Evolutionary conservation across 2,329 filamentous ascomycete species (phyloP).

Genomic region (Fusarium sororula): DNA sequence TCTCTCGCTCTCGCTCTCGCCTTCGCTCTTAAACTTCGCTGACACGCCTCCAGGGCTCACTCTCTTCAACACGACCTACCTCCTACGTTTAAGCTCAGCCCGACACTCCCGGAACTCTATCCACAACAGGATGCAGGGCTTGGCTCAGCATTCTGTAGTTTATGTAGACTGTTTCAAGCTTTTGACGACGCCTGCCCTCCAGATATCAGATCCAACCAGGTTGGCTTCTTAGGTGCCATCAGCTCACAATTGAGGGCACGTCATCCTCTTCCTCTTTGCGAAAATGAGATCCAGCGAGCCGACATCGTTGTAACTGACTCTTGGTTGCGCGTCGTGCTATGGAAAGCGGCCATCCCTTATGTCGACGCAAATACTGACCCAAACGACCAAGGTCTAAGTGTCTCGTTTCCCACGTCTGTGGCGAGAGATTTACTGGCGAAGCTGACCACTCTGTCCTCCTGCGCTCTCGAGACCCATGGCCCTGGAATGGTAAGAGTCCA

Average conservation of each 20-base stretch:
- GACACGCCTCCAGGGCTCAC: not conserved
- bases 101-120: constrained; percentile 4
- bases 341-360: constrained; percentile 18
- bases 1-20: rapidly evolving
- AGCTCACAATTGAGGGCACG: constrained; percentile 2
- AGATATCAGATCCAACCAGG: constrained; percentile 1
- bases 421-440: constrained; percentile 16
- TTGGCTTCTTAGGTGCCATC: constrained; percentile 6
- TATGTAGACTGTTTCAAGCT: constrained; percentile 17
- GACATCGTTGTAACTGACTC: constrained; percentile 21
- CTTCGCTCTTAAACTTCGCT: not conserved
- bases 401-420: constrained; percentile 16
- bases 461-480: constrained; percentile 16
- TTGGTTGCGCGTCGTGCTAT: constrained; percentile 17
- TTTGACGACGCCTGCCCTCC: constrained; percentile 18
- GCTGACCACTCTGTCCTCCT: constrained; percentile 8
- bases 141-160: constrained; percentile 13
- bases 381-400: constrained; percentile 8
- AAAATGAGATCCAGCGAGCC: constrained; percentile 14
- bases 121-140: not conserved
- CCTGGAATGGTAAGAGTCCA: constrained; percentile 3
- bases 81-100: constrained; percentile 21
- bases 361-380: constrained; percentile 15
- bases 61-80: constrained; percentile 19
- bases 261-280: not conserved